phyloP scores from a whole-genome alignment of 805 yeast species.

The Candida vaughaniae region DNA sequence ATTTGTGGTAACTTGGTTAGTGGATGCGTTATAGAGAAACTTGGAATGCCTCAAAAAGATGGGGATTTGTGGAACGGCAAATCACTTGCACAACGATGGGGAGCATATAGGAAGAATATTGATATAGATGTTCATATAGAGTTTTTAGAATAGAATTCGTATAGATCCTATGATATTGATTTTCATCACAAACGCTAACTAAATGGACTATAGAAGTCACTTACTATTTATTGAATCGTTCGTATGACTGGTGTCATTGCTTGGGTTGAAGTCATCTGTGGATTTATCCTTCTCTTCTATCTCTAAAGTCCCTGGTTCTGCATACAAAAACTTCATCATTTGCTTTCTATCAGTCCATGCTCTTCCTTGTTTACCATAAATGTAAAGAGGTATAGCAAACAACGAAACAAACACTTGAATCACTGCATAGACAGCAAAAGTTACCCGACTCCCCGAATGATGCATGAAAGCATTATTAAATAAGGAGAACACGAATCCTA shows the following conservation, averaged over 20 bases:
- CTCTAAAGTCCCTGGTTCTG: neutral
- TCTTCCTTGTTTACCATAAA: slow-evolving; percentile 52
- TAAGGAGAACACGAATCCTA: slow-evolving; percentile 57
- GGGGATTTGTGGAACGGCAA: slow-evolving; percentile 62
- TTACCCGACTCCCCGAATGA: slow-evolving; percentile 41
- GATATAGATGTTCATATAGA: neutral
- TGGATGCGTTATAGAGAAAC: slow-evolving; percentile 75
- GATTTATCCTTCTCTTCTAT: neutral
- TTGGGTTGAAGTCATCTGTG: neutral
- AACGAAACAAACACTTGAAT: slow-evolving; percentile 49
- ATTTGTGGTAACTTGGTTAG: slow-evolving; percentile 72
- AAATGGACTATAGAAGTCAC: no score
- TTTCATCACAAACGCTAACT: no score
- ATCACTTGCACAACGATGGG: slow-evolving; percentile 44
- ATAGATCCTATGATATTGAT: no score
- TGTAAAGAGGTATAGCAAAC: slow-evolving; percentile 50
- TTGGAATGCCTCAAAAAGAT: slow-evolving; percentile 61
- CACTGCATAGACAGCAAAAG: slow-evolving; percentile 53
- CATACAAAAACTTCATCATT: slow-evolving; percentile 37
- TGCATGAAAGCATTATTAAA: slow-evolving; percentile 51
- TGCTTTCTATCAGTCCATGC: slow-evolving; percentile 52
- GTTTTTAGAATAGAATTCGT: neutral
- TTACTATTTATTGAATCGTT: no score
- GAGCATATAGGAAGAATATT: slow-evolving; percentile 28
- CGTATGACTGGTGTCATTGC: neutral